Conservation (phyloP, 148 eudicot genomes). For the Spergularia bocconei region DNA sequence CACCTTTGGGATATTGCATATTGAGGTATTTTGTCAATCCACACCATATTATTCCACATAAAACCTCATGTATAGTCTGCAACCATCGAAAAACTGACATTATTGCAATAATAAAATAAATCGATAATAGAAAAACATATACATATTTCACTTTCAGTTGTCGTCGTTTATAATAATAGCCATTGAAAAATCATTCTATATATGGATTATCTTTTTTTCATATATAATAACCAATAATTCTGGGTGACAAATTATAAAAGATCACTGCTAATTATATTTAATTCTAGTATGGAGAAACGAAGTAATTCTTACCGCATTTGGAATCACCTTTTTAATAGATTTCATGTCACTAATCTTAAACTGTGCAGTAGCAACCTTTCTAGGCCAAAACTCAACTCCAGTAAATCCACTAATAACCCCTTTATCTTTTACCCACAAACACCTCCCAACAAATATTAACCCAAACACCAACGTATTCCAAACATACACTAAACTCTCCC, state of each 20-base stretch:
- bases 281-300: too few relatives aligned
- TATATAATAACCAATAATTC: too few relatives aligned
- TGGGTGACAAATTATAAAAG: too few relatives aligned
- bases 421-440: slow-evolving; percentile 47
- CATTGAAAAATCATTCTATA: too few relatives aligned
- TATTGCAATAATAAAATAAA: background rate
- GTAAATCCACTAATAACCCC: slow-evolving; percentile 46
- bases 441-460: slow-evolving; percentile 36
- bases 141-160: too few relatives aligned
- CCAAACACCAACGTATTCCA: slow-evolving; percentile 42
- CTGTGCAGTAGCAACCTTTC: slow-evolving; percentile 57
- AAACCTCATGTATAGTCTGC: slow-evolving; percentile 30
- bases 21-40: slow-evolving; percentile 30
- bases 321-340: slow-evolving; percentile 47
- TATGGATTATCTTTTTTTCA: too few relatives aligned
- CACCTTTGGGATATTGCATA: slow-evolving; percentile 18
- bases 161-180: too few relatives aligned
- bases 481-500: slow-evolving; percentile 28
- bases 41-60: slow-evolving; percentile 22
- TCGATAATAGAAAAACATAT: too few relatives aligned
- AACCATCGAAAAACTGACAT: background rate
- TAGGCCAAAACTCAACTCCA: slow-evolving; percentile 75
- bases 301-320: slow-evolving; percentile 41
- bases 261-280: too few relatives aligned
- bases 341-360: slow-evolving; percentile 57